A percentile compares a stretch with the other conserved stretches of the same genome.
phyloP scores from a whole-genome alignment of 805 yeast species.

The Metschnikowia reukaufii region DNA sequence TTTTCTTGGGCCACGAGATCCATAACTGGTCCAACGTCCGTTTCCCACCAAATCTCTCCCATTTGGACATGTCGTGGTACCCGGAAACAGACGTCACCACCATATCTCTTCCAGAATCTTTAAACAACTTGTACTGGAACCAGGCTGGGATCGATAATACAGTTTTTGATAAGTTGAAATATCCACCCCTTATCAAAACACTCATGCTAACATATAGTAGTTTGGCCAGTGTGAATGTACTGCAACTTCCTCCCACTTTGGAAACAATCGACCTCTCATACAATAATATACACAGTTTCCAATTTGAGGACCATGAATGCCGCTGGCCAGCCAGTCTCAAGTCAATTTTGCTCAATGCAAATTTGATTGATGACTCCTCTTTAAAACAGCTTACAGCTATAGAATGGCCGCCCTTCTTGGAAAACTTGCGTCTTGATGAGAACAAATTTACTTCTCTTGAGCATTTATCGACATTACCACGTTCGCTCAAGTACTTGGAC shows the following conservation, averaged over 20 bases:
- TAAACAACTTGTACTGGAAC: constrained; percentile 34
- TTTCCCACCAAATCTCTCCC: constrained; percentile 28
- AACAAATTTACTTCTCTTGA: constrained; percentile 25
- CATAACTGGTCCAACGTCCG: constrained; percentile 27
- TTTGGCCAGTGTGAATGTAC: constrained; percentile 23
- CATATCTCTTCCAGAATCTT: constrained; percentile 23
- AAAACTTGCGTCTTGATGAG: constrained; percentile 24
- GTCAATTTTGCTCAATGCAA: constrained; percentile 26
- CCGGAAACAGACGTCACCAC: constrained; percentile 25
- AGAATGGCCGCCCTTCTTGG: constrained; percentile 27
- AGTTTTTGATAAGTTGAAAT: constrained; percentile 10
- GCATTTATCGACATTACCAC: constrained; percentile 22
- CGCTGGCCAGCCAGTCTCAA: constrained; percentile 30
- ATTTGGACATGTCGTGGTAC: constrained; percentile 40
- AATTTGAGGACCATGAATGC: constrained; percentile 4
- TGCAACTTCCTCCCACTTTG: constrained; percentile 28
- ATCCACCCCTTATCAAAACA: constrained; percentile 27
- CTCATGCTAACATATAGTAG: constrained; percentile 36
- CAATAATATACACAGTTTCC: constrained; percentile 22
- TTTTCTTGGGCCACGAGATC: constrained; percentile 35
- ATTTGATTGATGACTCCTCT: constrained; percentile 21
- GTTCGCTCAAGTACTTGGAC: constrained; percentile 25
- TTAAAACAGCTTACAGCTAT: constrained; percentile 19
- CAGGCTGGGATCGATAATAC: constrained; percentile 23
- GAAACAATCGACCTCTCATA: constrained; percentile 32